Percentiles rank a stretch among this genome's conserved stretches.
These are phyloP conservation scores for Botrytis aclada DNA, from an alignment of 2,329 filamentous ascomycete genomes.

Conservation along the genomic window DNA sequence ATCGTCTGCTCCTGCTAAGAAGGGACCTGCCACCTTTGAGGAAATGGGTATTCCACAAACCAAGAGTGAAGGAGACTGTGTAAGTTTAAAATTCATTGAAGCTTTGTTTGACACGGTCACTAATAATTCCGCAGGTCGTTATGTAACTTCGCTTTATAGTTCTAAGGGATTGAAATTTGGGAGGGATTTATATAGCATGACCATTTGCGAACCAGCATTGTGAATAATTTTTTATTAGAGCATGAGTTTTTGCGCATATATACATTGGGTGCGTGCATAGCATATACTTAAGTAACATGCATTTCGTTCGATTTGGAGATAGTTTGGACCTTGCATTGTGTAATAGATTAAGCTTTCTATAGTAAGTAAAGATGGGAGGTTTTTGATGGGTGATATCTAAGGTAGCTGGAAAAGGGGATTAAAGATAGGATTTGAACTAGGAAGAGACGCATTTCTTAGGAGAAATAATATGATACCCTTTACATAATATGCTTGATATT, in stretches of 20 bases:
- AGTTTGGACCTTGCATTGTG: not conserved
- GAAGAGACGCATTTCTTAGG: conserved; percentile 1
- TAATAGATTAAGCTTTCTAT: not conserved
- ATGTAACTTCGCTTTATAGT: conserved; percentile 30
- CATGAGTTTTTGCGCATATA: conserved; percentile 6
- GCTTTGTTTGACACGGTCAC: not conserved
- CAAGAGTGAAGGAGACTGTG: conserved; percentile 87
- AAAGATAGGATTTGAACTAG: not conserved
- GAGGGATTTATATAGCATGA: not conserved
- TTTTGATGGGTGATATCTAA: not conserved
- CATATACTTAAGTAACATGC: not conserved
- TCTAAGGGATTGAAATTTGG: too few relatives aligned
- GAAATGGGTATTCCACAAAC: conserved; percentile 92
- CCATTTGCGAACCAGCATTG: not conserved
- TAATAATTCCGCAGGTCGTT: conserved; percentile 27
- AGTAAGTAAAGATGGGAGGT: not conserved
- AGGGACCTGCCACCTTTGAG: conserved; percentile 92
- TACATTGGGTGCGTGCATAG: not conserved
- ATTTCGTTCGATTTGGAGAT: not conserved
- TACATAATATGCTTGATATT: not conserved
- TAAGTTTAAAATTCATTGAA: conserved; percentile 41
- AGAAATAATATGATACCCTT: conserved; percentile 10
- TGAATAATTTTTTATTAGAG: not conserved
- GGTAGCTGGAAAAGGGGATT: not conserved
- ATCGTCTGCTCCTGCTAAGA: conserved; percentile 29